These are phyloP conservation scores for Penicillium fimorum DNA, from an alignment of 495 filamentous ascomycete species.

Conservation along the genomic window DNA sequence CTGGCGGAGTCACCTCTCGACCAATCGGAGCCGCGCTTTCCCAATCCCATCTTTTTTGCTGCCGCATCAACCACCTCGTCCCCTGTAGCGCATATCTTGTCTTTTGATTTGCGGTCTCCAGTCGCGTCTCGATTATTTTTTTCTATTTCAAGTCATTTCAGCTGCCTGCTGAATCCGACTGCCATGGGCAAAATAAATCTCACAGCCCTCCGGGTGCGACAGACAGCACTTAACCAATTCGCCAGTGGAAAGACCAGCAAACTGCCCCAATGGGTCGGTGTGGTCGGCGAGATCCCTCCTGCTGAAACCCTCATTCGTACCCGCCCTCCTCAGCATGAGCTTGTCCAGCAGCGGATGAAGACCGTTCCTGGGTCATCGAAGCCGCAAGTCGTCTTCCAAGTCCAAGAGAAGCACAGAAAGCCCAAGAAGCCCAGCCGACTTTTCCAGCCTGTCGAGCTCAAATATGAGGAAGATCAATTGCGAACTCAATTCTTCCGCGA, in stretches of 20 bases:
- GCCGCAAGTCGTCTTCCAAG: slow-evolving; percentile 41
- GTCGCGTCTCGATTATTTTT: slow-evolving; percentile 3
- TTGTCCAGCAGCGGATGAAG: slow-evolving; percentile 50
- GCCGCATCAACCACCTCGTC: slow-evolving; percentile 20
- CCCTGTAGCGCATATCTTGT: slow-evolving; percentile 7
- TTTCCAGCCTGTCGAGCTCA: slow-evolving; percentile 74
- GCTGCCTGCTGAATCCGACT: slow-evolving; percentile 3
- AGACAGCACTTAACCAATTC: slow-evolving; percentile 58
- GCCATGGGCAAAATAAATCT: slow-evolving; percentile 71
- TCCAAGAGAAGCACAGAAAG: slow-evolving; percentile 40
- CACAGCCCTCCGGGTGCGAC: slow-evolving; percentile 69
- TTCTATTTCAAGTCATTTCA: background rate
- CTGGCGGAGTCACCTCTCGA: slow-evolving; percentile 37
- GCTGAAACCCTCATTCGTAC: slow-evolving; percentile 71
- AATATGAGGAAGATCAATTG: slow-evolving; percentile 82
- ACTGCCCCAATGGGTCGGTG: slow-evolving; percentile 74
- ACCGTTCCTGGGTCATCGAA: slow-evolving; percentile 32
- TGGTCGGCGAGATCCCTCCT: slow-evolving; percentile 73
- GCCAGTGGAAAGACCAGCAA: slow-evolving; percentile 46
- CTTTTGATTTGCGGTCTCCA: slow-evolving; percentile 1
- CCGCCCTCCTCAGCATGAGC: slow-evolving; percentile 63
- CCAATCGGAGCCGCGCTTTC: slow-evolving; percentile 45
- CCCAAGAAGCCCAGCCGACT: slow-evolving; percentile 67
- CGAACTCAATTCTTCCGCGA: slow-evolving; percentile 81
- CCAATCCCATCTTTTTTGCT: slow-evolving; percentile 43